Evolutionary conservation across 345 rosid species (phyloP), one percentile per base, ranked within the genome.

Genomic region (Hibiscus syriacus): DNA sequence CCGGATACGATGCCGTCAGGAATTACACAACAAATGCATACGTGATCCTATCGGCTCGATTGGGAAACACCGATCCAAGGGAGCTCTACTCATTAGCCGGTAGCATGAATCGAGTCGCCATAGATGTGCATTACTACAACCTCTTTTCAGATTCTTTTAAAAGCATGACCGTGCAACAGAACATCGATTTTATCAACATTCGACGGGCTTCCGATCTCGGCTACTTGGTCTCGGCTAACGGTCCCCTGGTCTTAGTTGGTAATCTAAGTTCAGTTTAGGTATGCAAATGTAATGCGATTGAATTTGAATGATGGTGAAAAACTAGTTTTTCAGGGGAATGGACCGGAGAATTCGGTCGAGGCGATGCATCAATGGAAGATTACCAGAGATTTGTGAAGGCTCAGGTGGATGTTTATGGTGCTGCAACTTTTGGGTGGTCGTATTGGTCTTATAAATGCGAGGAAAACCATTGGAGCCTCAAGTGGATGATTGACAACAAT

Each of bases 81-180:
- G 78, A 82, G 67, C 74, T 82, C 3, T 73, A 77, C n/a, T 17
- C 71, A 1, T 75, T 74, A 6, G 78, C 79, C 0, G 14, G 61
- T 6, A 19, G n/a, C 55, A 72, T 79, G 26, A 50, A 48, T 34
- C 45, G 69, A 1, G 81, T 67, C 39, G 81, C n/a, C 63, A 77
- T 82, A 6, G 84, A 82, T 22, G 77, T 82, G 64, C 80, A 80
- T 76, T 80, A 66, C 53, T 78, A 80, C 70, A 78, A 71, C 19
- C 74, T 80, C 1, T 79, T 62, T 64, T 43, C 54, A 8, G 64
- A 57, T 0, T 1, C 2, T 8, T 79, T 56, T 14, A 48, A 7
- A 0, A 56, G 20, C 12, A 64, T 69, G 79, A 69, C 53, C 17
- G 63, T 46, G 0, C 65, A 74, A 36, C 71, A 82, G 69, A 77